Percentiles rank a stretch among this genome's conserved stretches.
Conservation (phyloP, 1,284 basidiomycete species). For the Moesziomyces sp. region DNA sequence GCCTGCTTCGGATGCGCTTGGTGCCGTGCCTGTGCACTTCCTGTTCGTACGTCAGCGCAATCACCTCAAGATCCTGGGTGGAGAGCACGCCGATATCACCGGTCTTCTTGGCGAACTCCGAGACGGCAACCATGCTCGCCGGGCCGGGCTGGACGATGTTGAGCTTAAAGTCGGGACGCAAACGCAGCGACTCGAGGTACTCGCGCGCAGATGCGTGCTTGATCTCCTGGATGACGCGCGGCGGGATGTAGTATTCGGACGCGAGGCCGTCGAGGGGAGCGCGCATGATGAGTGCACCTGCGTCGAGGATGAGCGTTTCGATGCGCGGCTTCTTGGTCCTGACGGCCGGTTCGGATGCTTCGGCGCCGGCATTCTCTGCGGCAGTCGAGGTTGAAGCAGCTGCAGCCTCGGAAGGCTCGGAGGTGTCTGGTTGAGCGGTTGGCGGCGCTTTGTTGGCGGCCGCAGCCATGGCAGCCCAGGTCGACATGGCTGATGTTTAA, state of each 20-base stretch:
- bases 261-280: conserved; percentile 59
- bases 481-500: conserved; percentile 19
- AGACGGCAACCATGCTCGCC: conserved; percentile 73
- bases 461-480: conserved; percentile 44
- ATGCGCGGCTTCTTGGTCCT: conserved; percentile 48
- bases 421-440: conserved; percentile 11
- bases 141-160: conserved; percentile 59
- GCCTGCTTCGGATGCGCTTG: conserved; percentile 71
- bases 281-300: conserved; percentile 63
- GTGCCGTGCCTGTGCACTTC: conserved; percentile 73
- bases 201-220: conserved; percentile 61
- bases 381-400: conserved; percentile 22
- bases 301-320: conserved; percentile 63
- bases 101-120: conserved; percentile 91
- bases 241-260: conserved; percentile 61
- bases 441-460: conserved; percentile 25
- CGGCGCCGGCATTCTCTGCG: conserved; percentile 1
- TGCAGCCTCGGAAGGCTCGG: conserved; percentile 5
- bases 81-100: conserved; percentile 96
- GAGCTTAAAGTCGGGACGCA: conserved; percentile 56
- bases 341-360: conserved; percentile 14
- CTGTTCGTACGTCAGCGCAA: conserved; percentile 87
- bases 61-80: conserved; percentile 86
- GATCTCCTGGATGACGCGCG: conserved; percentile 63
- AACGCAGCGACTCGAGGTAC: conserved; percentile 58